Conservation (phyloP, 1,284 basidiomycete species). For the Malassezia slooffiae region DNA sequence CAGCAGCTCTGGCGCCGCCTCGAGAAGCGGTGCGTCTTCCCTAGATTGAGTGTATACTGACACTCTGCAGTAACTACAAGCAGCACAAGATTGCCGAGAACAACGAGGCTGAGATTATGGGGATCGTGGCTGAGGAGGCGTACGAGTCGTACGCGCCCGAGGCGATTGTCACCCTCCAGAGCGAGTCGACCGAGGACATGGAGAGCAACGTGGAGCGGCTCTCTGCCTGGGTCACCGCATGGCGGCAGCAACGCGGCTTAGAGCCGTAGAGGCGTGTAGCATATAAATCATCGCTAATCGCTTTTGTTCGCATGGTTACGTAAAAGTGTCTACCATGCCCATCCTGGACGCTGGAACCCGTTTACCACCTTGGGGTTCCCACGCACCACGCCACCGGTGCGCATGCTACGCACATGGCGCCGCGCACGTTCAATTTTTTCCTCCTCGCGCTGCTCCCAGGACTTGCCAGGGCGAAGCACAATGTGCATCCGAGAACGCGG, state of each 20-base stretch:
- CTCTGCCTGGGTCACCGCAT: constrained; percentile 69
- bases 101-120: constrained; percentile 97
- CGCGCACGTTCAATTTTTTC: constrained; percentile 60
- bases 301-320: no score
- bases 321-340: constrained; percentile 29
- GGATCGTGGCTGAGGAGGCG: constrained; percentile 79
- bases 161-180: constrained; percentile 74
- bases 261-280: constrained; percentile 6
- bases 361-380: constrained; percentile 30
- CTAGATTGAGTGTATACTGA: background rate
- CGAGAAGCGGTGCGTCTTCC: constrained; percentile 62
- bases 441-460: constrained; percentile 59
- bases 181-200: constrained; percentile 67
- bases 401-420: constrained; percentile 65
- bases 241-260: constrained; percentile 55
- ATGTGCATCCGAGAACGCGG: constrained; percentile 68
- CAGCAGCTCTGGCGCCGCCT: constrained; percentile 77
- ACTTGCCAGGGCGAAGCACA: constrained; percentile 71
- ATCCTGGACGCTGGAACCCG: constrained; percentile 37
- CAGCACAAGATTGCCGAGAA: constrained; percentile 95
- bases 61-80: constrained; percentile 60
- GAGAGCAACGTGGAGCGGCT: constrained; percentile 76
- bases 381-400: constrained; percentile 49
- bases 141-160: constrained; percentile 69
- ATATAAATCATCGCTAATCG: no score